Evolutionary conservation across 345 rosid species (phyloP), one percentile per base, ranked within the genome.

Genomic region (Rhodomyrtus tomentosa): DNA sequence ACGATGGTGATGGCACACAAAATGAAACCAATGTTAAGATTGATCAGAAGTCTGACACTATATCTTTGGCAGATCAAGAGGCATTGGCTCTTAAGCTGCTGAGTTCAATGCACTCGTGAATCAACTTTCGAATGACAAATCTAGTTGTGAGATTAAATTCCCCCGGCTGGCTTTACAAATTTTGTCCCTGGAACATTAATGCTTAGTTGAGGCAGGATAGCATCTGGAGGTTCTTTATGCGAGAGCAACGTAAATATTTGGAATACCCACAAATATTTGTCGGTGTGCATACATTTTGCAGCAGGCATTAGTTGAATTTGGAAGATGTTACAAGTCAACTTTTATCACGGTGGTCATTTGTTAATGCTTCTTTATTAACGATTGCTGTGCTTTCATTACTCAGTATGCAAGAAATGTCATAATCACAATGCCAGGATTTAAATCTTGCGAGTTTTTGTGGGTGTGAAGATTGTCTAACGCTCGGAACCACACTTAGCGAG

Each of bases 1-100:
- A 88, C 27, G 82, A 49, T 25, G 93, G 93, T 20, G 84, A 84
- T 50, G 90, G 76, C 10, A 91, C 87, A 40, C 50, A 22, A 24
- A 86, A 53, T 68, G 88, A 83, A 84, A 82, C 20, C 7, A 56
- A 38, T 22, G 87, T 81, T 20, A 84, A 49, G 7, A 80, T 83
- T 2, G 90, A 83, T 79, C 16, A 86, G 80, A 85, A 89, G 15
- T 85, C 88, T 6, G 94, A 95, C 54, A 82, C 98, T 2, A 40
- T 92, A 68, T 91, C 98, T 76, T 16, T 94, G 82, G 93, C 91
- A 40, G 98, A 95, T 54, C 99, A 93, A 89, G 98, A 96, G 91
- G 95, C 92, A 85, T 88, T 94, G 85, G 99, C 97, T 79, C 95
- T 96, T 55, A 92, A 92, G 89, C 85, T 96, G 83, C 89, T 95